Percentiles rank a stretch among this genome's conserved stretches.
Conservation (phyloP, 2,329 filamentous ascomycete genomes). For the Pestalotiopsis sp. region DNA sequence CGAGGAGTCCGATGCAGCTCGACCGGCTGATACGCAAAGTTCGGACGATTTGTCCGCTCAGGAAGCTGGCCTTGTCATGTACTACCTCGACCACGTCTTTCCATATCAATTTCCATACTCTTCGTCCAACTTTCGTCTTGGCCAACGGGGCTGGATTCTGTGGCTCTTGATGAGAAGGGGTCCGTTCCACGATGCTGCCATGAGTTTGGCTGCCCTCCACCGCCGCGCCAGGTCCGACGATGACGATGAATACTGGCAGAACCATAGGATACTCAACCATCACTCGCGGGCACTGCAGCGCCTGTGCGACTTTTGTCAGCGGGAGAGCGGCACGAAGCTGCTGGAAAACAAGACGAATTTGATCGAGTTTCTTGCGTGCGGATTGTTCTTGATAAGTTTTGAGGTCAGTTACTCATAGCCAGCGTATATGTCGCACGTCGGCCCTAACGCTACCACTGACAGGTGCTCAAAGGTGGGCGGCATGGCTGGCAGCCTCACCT, state of each 20-base stretch:
- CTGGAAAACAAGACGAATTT: background rate
- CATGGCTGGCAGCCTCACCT: background rate
- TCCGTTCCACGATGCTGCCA: background rate
- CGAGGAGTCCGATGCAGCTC: no score
- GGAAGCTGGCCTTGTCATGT: constrained; percentile 46
- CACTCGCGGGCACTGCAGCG: background rate
- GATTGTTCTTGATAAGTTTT: background rate
- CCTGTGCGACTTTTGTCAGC: background rate
- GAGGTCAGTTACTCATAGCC: background rate
- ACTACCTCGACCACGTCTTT: constrained; percentile 65
- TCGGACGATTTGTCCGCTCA: background rate
- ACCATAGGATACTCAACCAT: background rate
- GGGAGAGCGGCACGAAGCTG: background rate
- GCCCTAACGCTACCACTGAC: background rate
- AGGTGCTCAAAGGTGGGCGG: background rate
- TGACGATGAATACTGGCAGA: background rate
- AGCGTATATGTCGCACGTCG: no score
- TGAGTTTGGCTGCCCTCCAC: background rate
- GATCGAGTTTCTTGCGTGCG: background rate
- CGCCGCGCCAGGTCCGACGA: background rate
- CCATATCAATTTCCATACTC: constrained; percentile 68
- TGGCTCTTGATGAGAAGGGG: background rate
- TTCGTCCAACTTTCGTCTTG: constrained; percentile 54
- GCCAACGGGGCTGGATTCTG: constrained; percentile 64
- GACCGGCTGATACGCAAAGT: background rate